These are phyloP conservation scores for Croton setiger DNA, from an alignment of 441 rosid genomes.

Conservation along the genomic window DNA sequence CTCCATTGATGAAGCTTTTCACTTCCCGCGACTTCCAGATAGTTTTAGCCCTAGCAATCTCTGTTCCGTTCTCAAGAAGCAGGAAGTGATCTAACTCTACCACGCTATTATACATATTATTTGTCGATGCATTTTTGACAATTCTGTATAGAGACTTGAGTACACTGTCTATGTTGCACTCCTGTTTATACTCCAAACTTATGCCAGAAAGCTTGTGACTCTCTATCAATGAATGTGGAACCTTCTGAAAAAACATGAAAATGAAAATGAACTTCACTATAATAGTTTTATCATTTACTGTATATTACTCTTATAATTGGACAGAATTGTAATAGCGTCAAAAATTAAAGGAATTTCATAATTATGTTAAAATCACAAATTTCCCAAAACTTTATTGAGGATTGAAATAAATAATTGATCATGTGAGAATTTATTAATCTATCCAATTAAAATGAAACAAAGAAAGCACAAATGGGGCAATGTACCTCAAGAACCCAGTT, in stretches of 20 bases:
- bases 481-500: constrained; percentile 35
- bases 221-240: constrained; percentile 28
- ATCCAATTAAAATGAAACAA: no score
- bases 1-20: neutral
- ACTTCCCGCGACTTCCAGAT: constrained; percentile 24
- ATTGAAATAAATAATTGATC: no score
- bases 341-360: no score
- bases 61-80: constrained; percentile 25
- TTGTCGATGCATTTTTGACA: neutral
- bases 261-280: no score
- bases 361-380: no score
- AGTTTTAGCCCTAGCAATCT: constrained; percentile 27
- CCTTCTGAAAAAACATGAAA: constrained; percentile 17
- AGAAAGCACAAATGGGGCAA: neutral
- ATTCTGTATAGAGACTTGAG: constrained; percentile 30
- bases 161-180: constrained; percentile 27
- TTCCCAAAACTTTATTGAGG: no score
- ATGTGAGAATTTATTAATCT: no score
- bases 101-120: neutral
- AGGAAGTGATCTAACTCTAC: constrained; percentile 29
- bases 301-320: no score
- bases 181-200: constrained; percentile 31
- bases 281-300: no score
- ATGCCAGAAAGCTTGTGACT: constrained; percentile 26
- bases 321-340: no score